Base-by-base conservation (phyloP, 2,329 filamentous ascomycete genomes). In the Metarhizium brunneum region DNA sequence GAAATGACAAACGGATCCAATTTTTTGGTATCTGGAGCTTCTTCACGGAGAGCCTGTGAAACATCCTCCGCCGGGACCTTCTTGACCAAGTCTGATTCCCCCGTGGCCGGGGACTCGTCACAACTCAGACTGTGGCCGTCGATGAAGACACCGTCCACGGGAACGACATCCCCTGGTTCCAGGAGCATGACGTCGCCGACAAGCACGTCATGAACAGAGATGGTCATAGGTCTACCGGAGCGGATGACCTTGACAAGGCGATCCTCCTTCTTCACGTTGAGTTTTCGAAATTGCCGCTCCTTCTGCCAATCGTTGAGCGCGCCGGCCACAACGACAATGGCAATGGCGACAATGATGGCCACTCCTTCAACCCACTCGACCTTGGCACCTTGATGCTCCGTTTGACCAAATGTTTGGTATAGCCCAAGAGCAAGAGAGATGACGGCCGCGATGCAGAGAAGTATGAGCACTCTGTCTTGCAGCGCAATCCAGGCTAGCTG, bases 91-190 rank as follows among this genome's bases (percentile, higher is more conserved):
- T 90, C 85, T 0, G 85, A 88, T 69, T 90, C 86, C 60, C 86
- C 86, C 30, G 86, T 89, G 1, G 84, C 84, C 11, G 85, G 87
- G 2, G 85, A 88, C 64, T 90, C 86, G 62, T 89, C 86, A 63
- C 86, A 90, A 66, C 85, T 76, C 54, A 77, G 63, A 4, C 69
- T 67, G 58, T 72, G 72, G 5, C 75, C 74, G 20, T 77, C 74
- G 58, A 89, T 83, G 58, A 89, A 81, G 54, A 88, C 76, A 6
- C 86, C 86, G 64, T 90, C 86, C 1, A 84, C 85, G 0, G 86
- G 85, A 42, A 88, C 77, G 55, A 87, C 74, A 62, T 90, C 86
- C 57, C 86, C 86, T 2, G 85, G 82, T 57, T 84, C 82, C 7
- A 90, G 72, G 65, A 86, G 79, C 56, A 89, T 75, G 2, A 89